Evolutionary conservation across 2,329 filamentous ascomycete genomes (phyloP).

Genomic region (Fonsecaea monophora): DNA sequence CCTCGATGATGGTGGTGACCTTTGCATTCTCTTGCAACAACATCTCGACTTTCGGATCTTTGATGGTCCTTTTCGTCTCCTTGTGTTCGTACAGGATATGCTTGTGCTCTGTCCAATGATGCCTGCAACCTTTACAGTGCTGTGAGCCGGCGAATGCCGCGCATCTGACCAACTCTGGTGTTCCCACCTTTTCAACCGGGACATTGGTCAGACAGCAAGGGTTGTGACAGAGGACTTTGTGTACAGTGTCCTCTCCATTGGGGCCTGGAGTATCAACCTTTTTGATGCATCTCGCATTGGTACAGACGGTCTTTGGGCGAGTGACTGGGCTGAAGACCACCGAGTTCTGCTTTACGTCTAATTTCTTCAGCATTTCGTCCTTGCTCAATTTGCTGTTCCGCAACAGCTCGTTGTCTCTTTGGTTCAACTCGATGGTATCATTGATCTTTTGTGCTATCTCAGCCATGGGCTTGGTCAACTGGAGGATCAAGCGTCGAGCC

Average conservation of each 20-base stretch:
- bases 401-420: constrained; percentile 44
- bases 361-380: constrained; percentile 41
- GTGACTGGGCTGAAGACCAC: constrained; percentile 39
- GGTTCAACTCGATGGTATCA: constrained; percentile 43
- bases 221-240: constrained; percentile 45
- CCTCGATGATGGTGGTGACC: constrained; percentile 40
- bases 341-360: constrained; percentile 42
- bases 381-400: constrained; percentile 39
- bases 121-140: constrained; percentile 42
- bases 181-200: constrained; percentile 39
- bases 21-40: constrained; percentile 40
- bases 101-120: constrained; percentile 49
- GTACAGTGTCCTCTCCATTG: constrained; percentile 39
- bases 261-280: constrained; percentile 40
- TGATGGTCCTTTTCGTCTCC: constrained; percentile 39
- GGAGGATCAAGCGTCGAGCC: constrained; percentile 46
- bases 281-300: constrained; percentile 42
- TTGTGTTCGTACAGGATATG: constrained; percentile 46
- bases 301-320: constrained; percentile 46
- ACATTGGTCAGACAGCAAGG: constrained; percentile 44
- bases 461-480: constrained; percentile 51
- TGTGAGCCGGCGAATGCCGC: constrained; percentile 39
- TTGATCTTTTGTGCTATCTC: constrained; percentile 46
- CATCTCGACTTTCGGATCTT: constrained; percentile 41
- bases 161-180: constrained; percentile 43